Conservation (phyloP, 2,329 filamentous ascomycete species). For the Neurospora sp. region DNA sequence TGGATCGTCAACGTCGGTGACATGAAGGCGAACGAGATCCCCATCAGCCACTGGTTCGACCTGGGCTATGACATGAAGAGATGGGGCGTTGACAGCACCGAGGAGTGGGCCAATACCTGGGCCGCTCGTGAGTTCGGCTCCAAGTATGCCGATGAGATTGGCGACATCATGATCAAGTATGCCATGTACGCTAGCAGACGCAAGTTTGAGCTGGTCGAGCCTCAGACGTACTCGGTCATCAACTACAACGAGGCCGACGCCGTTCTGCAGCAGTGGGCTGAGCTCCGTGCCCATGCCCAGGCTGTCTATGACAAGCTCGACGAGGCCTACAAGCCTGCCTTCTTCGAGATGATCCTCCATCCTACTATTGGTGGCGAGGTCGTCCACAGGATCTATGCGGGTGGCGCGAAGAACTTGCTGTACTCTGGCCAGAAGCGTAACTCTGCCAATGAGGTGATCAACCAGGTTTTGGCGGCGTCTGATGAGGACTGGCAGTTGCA, state of each 20-base stretch:
- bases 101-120: conserved; percentile 42
- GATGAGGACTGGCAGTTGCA: conserved; percentile 48
- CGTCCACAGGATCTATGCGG: conserved; percentile 43
- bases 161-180: conserved; percentile 43
- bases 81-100: conserved; percentile 46
- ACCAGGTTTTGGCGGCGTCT: conserved; percentile 41
- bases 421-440: conserved; percentile 45
- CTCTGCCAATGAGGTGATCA: conserved; percentile 43
- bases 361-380: conserved; percentile 48
- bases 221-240: conserved; percentile 47
- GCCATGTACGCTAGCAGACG: conserved; percentile 44
- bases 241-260: conserved; percentile 56
- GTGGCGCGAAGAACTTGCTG: conserved; percentile 39
- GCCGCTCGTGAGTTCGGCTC: conserved; percentile 46
- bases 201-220: conserved; percentile 53
- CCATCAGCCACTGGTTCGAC: conserved; percentile 58
- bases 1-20: conserved; percentile 62
- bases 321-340: conserved; percentile 41
- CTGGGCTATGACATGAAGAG: conserved; percentile 53
- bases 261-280: conserved; percentile 44
- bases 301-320: conserved; percentile 44
- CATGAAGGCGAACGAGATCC: conserved; percentile 53
- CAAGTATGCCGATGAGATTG: conserved; percentile 35
- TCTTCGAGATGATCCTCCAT: conserved; percentile 53
- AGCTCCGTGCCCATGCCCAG: conserved; percentile 43